These are phyloP conservation scores for Rhizophagus clarus DNA, from an alignment of 192 early-diverging fungal species.

Conservation along the genomic window DNA sequence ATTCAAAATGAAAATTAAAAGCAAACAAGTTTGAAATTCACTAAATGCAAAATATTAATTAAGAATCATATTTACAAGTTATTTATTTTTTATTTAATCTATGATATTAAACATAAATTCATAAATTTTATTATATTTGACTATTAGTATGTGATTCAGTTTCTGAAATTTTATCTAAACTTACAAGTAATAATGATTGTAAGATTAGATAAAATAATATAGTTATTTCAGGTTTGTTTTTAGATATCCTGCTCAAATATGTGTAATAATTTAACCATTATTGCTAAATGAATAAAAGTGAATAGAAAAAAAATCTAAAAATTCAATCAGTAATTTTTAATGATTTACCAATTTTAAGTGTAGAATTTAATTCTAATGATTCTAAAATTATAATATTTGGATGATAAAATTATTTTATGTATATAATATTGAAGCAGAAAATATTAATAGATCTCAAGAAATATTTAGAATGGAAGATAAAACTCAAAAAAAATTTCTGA, in stretches of 20 bases:
- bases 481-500: constrained; percentile 67
- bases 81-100: background rate
- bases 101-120: background rate
- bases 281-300: constrained; percentile 45
- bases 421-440: constrained; percentile 79
- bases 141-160: constrained; percentile 64
- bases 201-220: constrained; percentile 85
- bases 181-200: constrained; percentile 86
- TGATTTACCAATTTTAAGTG: constrained; percentile 83
- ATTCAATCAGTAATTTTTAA: constrained; percentile 88
- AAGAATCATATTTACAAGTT: constrained; percentile 64
- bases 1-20: constrained; percentile 40
- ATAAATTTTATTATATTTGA: background rate
- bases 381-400: constrained; percentile 76
- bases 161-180: constrained; percentile 87
- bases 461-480: constrained; percentile 79
- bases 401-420: constrained; percentile 79
- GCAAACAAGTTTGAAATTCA: constrained; percentile 62
- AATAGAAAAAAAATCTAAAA: constrained; percentile 93
- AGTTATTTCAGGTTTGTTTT: constrained; percentile 71
- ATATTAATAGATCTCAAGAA: constrained; percentile 66
- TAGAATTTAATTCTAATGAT: constrained; percentile 77
- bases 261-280: constrained; percentile 11
- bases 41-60: constrained; percentile 78
- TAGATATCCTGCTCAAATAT: background rate